Evolutionary conservation across 768 basidiomycete species (phyloP), one percentile per base, ranked within the genome.

Genomic region (Holtermannia corniformis): DNA sequence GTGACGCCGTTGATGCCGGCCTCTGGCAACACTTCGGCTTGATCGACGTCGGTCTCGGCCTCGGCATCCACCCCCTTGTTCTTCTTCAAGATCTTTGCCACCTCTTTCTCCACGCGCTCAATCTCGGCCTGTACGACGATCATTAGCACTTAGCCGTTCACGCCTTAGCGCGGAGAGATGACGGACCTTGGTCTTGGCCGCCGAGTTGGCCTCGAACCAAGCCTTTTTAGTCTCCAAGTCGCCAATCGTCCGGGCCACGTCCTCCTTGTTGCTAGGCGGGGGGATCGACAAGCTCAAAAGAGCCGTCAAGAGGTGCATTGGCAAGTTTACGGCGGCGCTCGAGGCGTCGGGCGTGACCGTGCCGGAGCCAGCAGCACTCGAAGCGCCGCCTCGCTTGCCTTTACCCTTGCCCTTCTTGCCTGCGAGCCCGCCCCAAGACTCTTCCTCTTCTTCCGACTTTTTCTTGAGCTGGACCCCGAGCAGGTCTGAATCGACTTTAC

Each of bases 121-220:
- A 72, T 63, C 54, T 72, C 71, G 42, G 67, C 60, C 66, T 67
- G 49, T 7, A 26, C 24, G 4, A 22, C 11, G 32, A 24, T 59
- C 54, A 61, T 56, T 50, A 42, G 40, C 7, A 24, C 2, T 7
- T 22, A 16, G 21, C 41, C 10, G 28, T 16, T 4, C 23, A 52
- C 32, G 44, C 22, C 25, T 3, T 4, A 27, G 14, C 3, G n/a
- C 37, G n/a, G n/a, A 41, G n/a, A 37, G 20, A 5, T n/a, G 5
- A 60, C 63, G 51, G 40, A 67, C 68, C 59, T 70, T 66, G 47
- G 73, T 74, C 59, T 69, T 71, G 22, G 61, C 47, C 23, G 79
- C 80, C 73, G 92, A 90, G 75, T 97, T 97, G 26, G 87, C 92
- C 70, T 85, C 82, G 65, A 82, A 95, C 90, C 91, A 97, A 21